Conservation (phyloP, 176 grass and related monocot genomes). For the Avena eriantha region DNA sequence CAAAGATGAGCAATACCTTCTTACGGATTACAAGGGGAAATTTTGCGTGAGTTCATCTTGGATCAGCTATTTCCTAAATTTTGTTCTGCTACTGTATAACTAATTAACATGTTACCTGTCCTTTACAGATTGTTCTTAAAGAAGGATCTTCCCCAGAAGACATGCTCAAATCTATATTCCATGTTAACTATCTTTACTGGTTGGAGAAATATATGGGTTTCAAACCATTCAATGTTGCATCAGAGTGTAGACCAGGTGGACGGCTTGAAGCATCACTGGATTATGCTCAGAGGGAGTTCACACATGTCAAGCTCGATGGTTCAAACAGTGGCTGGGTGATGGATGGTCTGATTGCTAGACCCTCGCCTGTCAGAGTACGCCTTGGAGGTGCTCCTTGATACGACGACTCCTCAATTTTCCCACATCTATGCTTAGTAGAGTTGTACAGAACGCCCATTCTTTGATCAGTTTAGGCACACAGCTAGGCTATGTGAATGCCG, state of each 20-base stretch:
- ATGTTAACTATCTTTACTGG: constrained; percentile 94
- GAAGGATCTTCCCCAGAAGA: constrained; percentile 85
- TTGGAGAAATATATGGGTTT: constrained; percentile 85
- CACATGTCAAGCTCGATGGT: constrained; percentile 80
- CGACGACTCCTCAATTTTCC: neutral
- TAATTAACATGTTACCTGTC: constrained; percentile 28
- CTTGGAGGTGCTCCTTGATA: constrained; percentile 43
- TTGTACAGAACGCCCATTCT: constrained; percentile 40
- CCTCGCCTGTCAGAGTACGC: constrained; percentile 70
- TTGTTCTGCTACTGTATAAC: neutral
- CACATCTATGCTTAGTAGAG: neutral
- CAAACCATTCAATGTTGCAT: constrained; percentile 49
- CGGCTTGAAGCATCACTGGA: constrained; percentile 81
- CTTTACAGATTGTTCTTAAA: constrained; percentile 83
- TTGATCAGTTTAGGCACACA: constrained; percentile 14
- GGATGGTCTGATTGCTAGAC: constrained; percentile 81
- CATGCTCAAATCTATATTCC: constrained; percentile 92
- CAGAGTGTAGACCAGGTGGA: constrained; percentile 72
- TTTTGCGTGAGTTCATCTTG: constrained; percentile 75
- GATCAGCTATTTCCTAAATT: constrained; percentile 28
- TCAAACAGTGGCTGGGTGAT: constrained; percentile 72
- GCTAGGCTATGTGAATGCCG: neutral
- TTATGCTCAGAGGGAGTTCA: constrained; percentile 78
- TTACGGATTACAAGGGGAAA: constrained; percentile 66
- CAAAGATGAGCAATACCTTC: constrained; percentile 83